Conservation (phyloP, 2,329 filamentous ascomycete genomes). For the Mollisiaceae sp. region DNA sequence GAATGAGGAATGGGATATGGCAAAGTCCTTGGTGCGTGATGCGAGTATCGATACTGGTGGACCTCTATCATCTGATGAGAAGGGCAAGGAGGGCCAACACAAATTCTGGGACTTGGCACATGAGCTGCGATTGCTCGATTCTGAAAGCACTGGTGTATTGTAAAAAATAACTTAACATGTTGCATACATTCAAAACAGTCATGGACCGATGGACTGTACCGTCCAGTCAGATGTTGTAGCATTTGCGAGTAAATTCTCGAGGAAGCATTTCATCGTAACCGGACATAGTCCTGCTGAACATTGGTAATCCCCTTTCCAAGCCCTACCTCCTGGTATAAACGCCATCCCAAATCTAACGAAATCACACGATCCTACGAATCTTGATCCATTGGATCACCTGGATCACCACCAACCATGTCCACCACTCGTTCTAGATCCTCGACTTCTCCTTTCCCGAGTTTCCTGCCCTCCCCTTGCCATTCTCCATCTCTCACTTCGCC, state of each 20-base stretch:
- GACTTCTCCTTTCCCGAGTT: constrained; percentile 57
- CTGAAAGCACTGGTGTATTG: constrained; percentile 6
- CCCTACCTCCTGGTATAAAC: background rate
- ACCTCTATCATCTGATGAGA: constrained; percentile 26
- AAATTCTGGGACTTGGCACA: constrained; percentile 40
- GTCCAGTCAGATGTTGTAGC: background rate
- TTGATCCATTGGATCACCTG: constrained; percentile 38
- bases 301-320: background rate
- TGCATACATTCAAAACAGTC: background rate
- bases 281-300: background rate
- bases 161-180: too few relatives aligned
- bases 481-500: constrained; percentile 70
- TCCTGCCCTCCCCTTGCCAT: constrained; percentile 62
- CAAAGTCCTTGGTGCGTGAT: constrained; percentile 40
- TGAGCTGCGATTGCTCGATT: constrained; percentile 34
- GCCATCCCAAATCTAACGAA: background rate
- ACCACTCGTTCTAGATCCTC: constrained; percentile 60
- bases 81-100: constrained; percentile 38
- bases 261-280: background rate
- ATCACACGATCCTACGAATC: constrained; percentile 10
- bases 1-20: constrained; percentile 41
- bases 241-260: background rate
- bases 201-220: background rate
- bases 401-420: constrained; percentile 47
- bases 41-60: constrained; percentile 35